Evolutionary conservation across 306 rosid genomes (phyloP).

Genomic region (Cicer cuneatum): DNA sequence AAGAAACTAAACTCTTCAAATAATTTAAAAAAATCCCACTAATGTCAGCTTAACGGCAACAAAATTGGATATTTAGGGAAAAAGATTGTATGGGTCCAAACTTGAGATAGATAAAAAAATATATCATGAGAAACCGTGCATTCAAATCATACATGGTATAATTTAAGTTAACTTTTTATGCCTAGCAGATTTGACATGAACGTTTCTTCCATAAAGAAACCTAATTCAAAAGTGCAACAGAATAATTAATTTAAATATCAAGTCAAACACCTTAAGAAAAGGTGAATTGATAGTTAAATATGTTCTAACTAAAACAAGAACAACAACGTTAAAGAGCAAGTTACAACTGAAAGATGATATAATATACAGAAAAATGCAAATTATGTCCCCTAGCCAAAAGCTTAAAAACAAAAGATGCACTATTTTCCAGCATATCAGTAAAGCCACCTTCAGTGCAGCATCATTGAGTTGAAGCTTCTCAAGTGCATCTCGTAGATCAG

Average conservation of each 20-base stretch:
- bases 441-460: constrained; percentile 86
- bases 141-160: constrained; percentile 26
- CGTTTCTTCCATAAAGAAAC: constrained; percentile 34
- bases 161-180: constrained; percentile 34
- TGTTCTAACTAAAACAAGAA: constrained; percentile 29
- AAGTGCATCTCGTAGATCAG: constrained; percentile 94
- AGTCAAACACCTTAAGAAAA: constrained; percentile 36
- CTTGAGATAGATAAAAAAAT: constrained; percentile 15
- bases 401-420: constrained; percentile 33
- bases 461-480: constrained; percentile 97
- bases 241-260: constrained; percentile 39
- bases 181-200: constrained; percentile 32
- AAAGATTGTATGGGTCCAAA: not conserved
- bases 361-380: constrained; percentile 22
- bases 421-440: constrained; percentile 39
- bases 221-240: constrained; percentile 32
- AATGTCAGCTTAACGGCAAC: constrained; percentile 19
- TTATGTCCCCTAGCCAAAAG: constrained; percentile 21
- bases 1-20: constrained; percentile 32
- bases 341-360: constrained; percentile 27
- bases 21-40: constrained; percentile 37
- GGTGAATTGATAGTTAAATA: not conserved
- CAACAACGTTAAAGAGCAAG: constrained; percentile 10
- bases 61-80: constrained; percentile 23
- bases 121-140: constrained; percentile 37